Base-by-base conservation (phyloP, 495 filamentous ascomycete species). In the Lasiosphaeria miniovina region DNA sequence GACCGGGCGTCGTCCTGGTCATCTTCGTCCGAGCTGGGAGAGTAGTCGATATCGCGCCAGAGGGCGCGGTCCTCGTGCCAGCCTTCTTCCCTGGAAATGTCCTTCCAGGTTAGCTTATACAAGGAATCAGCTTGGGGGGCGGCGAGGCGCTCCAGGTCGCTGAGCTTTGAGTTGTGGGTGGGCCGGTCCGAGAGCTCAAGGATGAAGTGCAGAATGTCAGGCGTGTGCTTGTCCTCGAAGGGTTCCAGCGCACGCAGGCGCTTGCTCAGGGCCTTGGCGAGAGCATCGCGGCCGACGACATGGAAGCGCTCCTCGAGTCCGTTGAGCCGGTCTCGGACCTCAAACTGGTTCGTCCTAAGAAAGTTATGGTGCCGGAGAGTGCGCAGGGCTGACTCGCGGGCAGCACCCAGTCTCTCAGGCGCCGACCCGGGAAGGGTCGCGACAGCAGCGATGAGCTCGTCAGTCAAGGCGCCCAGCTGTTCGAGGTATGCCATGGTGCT, bases 251-350 rank as follows among this genome's bases (percentile, higher is more conserved):
- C 82, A 10, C 80, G 74, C 32, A 93, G 72, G 31, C 91, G 86
- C 24, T 70, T 67, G 24, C 79, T 74, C 11, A 97, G 78, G 7
- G 89, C 90, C 61, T 91, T 86, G n/a, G 90, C 91, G 33, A 96
- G 72, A 14, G 86, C 83, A 68, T 96, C 92, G 58, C 86, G 82
- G 70, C 88, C 86, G 36, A 89, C 77, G 51, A 97, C 79, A 43
- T 84, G 82, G 70, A 96, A 96, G 65, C 93, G 93, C 72, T 98
- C 94, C 61, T 91, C 88, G 15, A 96, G 78, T 3, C 94, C 94
- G 31, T 87, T 83, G 5, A 96, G 80, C 38, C 82, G 85, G 15
- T 82, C 80, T 32, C 83, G 74, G 11, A 96, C 85, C 36, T 90
- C 90, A 69, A 97, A 98, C 65, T 95, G 93, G 74, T 97, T 94